phyloP scores from a whole-genome alignment of 106 monocot species.

The Allium cepa region DNA sequence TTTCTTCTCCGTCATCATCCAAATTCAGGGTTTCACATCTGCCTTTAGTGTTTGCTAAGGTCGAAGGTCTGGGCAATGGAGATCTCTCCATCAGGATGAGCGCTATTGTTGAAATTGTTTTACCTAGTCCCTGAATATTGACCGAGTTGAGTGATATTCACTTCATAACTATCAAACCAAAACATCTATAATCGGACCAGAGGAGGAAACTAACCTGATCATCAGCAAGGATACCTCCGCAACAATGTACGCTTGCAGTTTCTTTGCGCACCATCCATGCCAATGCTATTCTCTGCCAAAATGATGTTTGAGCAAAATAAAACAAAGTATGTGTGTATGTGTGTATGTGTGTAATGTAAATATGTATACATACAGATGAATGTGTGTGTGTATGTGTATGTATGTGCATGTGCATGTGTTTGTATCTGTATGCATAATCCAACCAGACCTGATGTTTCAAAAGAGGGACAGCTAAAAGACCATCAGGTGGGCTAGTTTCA shows the following conservation, averaged over 20 bases:
- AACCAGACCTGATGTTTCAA: constrained; percentile 82
- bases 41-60: constrained; percentile 15
- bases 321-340: neutral
- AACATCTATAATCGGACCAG: neutral
- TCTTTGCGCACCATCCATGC: constrained; percentile 98
- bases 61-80: constrained; percentile 25
- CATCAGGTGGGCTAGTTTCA: constrained; percentile 75
- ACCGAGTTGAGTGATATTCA: neutral
- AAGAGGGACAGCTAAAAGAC: constrained; percentile 69
- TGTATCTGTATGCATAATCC: neutral
- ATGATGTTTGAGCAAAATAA: constrained; percentile 2
- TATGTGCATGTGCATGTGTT: no score
- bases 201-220: constrained; percentile 50
- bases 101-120: constrained; percentile 90
- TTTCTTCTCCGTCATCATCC: constrained; percentile 42
- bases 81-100: constrained; percentile 77
- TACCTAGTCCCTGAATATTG: constrained; percentile 70
- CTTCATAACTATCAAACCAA: no score
- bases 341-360: no score
- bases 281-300: constrained; percentile 76
- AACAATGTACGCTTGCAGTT: constrained; percentile 45
- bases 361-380: no score
- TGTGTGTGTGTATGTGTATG: no score
- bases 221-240: constrained; percentile 95
- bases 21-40: constrained; percentile 47